Conservation (phyloP, 345 rosid genomes). For the Moricandia moricandioides region DNA sequence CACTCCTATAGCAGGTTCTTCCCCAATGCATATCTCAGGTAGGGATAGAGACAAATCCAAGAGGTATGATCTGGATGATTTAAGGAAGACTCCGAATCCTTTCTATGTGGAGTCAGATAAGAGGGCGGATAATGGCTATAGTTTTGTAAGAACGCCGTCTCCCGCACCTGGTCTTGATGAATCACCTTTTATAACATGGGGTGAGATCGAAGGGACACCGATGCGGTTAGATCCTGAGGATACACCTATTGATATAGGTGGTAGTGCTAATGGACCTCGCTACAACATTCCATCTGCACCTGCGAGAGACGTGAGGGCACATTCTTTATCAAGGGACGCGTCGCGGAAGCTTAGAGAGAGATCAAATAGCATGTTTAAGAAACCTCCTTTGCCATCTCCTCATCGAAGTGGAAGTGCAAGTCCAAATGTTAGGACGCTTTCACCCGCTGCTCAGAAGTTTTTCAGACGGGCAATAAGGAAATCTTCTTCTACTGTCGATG, state of each 20-base stretch:
- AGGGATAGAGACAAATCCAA: constrained; percentile 71
- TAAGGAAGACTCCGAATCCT: constrained; percentile 76
- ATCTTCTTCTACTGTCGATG: constrained; percentile 79
- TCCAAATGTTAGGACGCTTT: constrained; percentile 70
- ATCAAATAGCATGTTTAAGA: constrained; percentile 76
- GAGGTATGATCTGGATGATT: constrained; percentile 86
- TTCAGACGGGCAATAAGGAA: constrained; percentile 79
- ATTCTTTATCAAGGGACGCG: constrained; percentile 85
- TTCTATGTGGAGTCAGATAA: constrained; percentile 77
- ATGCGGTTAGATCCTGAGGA: constrained; percentile 84
- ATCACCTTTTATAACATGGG: constrained; percentile 96
- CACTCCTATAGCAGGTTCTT: constrained; percentile 71
- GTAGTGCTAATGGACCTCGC: constrained; percentile 75
- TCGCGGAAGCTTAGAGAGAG: constrained; percentile 75
- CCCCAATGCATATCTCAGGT: constrained; percentile 51
- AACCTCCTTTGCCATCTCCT: constrained; percentile 92
- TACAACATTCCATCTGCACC: constrained; percentile 79
- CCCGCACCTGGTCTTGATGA: constrained; percentile 91
- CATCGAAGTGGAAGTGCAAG: constrained; percentile 92
- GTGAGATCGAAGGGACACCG: constrained; percentile 98
- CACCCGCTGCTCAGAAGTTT: constrained; percentile 97
- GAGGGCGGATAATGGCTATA: constrained; percentile 80
- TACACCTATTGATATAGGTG: constrained; percentile 88
- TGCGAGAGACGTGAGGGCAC: constrained; percentile 77
- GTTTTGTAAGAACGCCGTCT: constrained; percentile 87